Evolutionary conservation across 345 rosid species (phyloP), one percentile per base, ranked within the genome.

Genomic region (Psidium guajava): DNA sequence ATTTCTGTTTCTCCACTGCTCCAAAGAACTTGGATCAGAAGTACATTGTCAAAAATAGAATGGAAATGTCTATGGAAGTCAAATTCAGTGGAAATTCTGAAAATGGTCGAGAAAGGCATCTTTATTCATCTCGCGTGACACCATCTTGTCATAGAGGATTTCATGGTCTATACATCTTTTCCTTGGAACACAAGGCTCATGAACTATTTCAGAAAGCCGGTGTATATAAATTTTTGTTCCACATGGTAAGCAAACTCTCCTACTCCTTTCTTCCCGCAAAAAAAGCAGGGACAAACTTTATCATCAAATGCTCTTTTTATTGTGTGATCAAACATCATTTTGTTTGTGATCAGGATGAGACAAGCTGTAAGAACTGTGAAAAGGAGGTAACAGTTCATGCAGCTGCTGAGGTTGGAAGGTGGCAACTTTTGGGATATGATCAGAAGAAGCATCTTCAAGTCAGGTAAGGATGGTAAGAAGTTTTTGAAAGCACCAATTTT

Each of bases 141-240:
- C 91, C 97, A 80, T 87, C 95, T 47, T 86, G 91, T 15, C 83
- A 28, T 77, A 88, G 90, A 83, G 93, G 95, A 40, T 51, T 88
- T 61, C 74, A 86, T 84, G 97, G 98, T 84, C 88, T 94, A 51
- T 95, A 95, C 89, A 88, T 92, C 81, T 94, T 94, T 88, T 32
- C 91, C 28, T 74, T 92, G 52, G 88, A 91, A 52, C 47, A 84
- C 88, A 92, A 85, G 85, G 25, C 74, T 57, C 90, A 89, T 0
- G 11, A 87, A 36, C 89, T 92, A 58, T 92, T 95, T 85, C 85
- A 86, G 82, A 85, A 87, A 85, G 92, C 93, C 47, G 96, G 96
- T 53, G 84, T 87, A 81, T 95, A 92, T 83, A 83, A 74, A 3
- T 95, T 95, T 89, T 84, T 75, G 16, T 95, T 95, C 89, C 90